A percentile compares a stretch with the other conserved stretches of the same genome.
Evolutionary conservation across 768 basidiomycete species (phyloP).

Genomic region (Boletus vermiculosoides): DNA sequence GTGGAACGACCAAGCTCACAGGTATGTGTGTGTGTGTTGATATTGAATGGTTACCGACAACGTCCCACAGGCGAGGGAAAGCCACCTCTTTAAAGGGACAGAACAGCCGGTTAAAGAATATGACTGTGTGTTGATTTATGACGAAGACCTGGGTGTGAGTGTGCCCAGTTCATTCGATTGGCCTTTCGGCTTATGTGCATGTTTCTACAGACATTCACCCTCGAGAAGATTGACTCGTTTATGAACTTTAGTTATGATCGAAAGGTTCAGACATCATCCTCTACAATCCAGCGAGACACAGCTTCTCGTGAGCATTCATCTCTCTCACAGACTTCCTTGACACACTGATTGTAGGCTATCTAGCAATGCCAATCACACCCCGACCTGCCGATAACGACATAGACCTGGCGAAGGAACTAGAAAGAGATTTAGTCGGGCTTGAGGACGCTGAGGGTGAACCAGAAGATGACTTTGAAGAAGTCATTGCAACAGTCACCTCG

Average conservation of each 20-base stretch:
- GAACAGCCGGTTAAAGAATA: constrained; percentile 63
- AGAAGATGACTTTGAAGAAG: constrained; percentile 46
- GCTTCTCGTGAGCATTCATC: constrained; percentile 24
- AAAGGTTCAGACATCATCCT: constrained; percentile 36
- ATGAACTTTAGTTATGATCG: constrained; percentile 54
- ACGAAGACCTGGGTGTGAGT: constrained; percentile 69
- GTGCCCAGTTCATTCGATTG: constrained; percentile 20
- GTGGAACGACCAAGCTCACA: constrained; percentile 67
- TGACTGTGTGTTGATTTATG: constrained; percentile 79
- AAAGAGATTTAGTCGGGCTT: constrained; percentile 25
- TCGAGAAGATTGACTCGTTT: constrained; percentile 74
- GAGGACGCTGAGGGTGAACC: constrained; percentile 40
- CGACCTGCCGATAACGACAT: constrained; percentile 28
- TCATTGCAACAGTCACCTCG: constrained; percentile 32
- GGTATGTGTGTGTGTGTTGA: constrained; percentile 37
- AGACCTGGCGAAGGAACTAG: constrained; percentile 31
- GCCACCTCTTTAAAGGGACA: constrained; percentile 53
- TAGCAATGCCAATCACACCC: constrained; percentile 22
- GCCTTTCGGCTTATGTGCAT: constrained; percentile 8
- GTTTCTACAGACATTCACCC: constrained; percentile 55
- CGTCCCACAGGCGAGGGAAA: constrained; percentile 47
- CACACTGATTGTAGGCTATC: background rate
- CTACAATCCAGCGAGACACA: constrained; percentile 11
- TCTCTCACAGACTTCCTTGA: background rate
- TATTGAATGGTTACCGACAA: background rate